Conservation (phyloP, 148 eudicot genomes). For the Fagopyrum tataricum region DNA sequence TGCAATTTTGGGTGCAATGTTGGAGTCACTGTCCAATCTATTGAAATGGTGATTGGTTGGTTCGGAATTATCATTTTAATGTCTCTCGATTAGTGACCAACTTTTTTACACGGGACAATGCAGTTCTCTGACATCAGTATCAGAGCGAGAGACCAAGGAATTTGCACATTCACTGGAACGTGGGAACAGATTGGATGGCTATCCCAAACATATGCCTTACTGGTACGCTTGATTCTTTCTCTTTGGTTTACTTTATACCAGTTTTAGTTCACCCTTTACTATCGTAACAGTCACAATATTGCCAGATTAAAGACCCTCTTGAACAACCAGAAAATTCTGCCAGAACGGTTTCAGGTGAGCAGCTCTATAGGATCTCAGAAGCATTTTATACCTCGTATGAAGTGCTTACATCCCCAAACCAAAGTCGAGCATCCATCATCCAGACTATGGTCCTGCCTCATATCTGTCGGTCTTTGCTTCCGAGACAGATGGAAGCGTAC, state of each 20-base stretch:
- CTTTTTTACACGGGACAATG: slow-evolving; percentile 8
- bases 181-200: slow-evolving; percentile 77
- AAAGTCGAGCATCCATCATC: slow-evolving; percentile 24
- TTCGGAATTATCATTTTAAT: no score
- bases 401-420: slow-evolving; percentile 28
- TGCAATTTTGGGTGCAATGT: neutral
- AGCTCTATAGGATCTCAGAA: slow-evolving; percentile 36
- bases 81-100: neutral
- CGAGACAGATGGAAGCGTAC: neutral
- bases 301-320: slow-evolving; percentile 72
- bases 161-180: slow-evolving; percentile 54
- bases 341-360: slow-evolving; percentile 39
- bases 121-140: slow-evolving; percentile 63
- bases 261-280: slow-evolving; percentile 1
- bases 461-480: slow-evolving; percentile 18
- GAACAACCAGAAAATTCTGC: slow-evolving; percentile 68
- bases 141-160: slow-evolving; percentile 61
- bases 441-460: slow-evolving; percentile 33
- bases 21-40: neutral
- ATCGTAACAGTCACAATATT: slow-evolving; percentile 2
- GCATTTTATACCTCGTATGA: slow-evolving; percentile 35
- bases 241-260: neutral
- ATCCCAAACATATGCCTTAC: slow-evolving; percentile 73
- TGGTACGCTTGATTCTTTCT: slow-evolving; percentile 46
- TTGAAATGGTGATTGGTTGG: neutral